Percentiles rank a stretch among this genome's conserved stretches.
Conservation (phyloP, 2,329 filamentous ascomycete genomes). For the Aspergillus tamarii region DNA sequence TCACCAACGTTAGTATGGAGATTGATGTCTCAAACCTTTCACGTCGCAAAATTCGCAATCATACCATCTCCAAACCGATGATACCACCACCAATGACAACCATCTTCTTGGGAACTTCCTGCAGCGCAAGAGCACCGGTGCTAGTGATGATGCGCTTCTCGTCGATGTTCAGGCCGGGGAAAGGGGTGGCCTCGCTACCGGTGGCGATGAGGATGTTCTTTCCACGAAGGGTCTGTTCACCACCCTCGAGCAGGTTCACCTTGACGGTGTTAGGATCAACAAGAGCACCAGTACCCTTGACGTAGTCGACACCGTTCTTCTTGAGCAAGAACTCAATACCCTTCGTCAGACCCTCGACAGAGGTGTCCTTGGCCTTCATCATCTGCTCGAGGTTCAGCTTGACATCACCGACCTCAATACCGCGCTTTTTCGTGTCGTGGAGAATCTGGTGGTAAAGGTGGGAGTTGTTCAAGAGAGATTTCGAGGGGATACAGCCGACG, state of each 20-base stretch:
- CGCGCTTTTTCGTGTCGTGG: constrained; percentile 95
- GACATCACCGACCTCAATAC: constrained; percentile 96
- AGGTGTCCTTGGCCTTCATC: constrained; percentile 98
- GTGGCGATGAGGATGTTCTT: constrained; percentile 99
- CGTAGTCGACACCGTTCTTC: constrained; percentile 98
- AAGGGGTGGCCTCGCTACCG: constrained; percentile 91
- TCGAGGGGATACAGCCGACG: constrained; percentile 98
- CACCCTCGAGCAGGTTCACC: constrained; percentile 86
- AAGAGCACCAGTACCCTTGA: constrained; percentile 90
- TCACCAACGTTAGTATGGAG: constrained; percentile 3
- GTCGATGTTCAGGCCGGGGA: constrained; percentile 93
- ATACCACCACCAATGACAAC: constrained; percentile 97
- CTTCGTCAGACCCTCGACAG: constrained; percentile 87
- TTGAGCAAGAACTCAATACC: constrained; percentile 98
- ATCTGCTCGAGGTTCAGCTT: constrained; percentile 93
- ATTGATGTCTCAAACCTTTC: neutral
- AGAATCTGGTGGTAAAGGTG: constrained; percentile 96
- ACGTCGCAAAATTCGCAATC: constrained; percentile 18
- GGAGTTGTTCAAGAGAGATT: constrained; percentile 99
- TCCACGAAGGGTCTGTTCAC: constrained; percentile 80
- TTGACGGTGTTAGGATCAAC: constrained; percentile 88
- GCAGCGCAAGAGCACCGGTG: constrained; percentile 87
- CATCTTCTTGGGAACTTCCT: constrained; percentile 94
- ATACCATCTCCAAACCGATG: constrained; percentile 95
- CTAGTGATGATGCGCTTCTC: constrained; percentile 97